Base-by-base conservation (phyloP, 2,329 filamentous ascomycete genomes). In the Elsinoe arachidis region DNA sequence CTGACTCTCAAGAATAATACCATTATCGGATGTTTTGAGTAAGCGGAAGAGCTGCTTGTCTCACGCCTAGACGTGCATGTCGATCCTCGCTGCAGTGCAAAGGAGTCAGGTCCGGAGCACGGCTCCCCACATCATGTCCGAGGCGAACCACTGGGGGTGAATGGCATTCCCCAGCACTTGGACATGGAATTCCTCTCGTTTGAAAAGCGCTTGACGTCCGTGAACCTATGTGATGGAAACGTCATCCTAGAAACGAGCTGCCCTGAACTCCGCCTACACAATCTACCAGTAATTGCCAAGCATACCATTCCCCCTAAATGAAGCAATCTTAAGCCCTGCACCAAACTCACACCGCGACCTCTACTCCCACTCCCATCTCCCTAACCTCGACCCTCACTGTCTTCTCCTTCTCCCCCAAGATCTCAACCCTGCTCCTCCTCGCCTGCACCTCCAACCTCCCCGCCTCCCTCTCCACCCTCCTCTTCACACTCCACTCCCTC, bases 361-460 rank as follows among this genome's bases (percentile, higher is more conserved):
- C 33, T 14, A n/a, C 35, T 21, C 2, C 41, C n/a, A 23, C 34
- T 7, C 26, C 34, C 10, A 53, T 17, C 34, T 37, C 49, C 11
- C 12, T 39, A 11, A 53, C 34, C 34, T 39, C 34, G 9, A 53
- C 49, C n/a, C 10, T 37, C 49, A 6, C 34, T 34, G 15, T 17
- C 49, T 51, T 51, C 12, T 51, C 46, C 46, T 53, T 53, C 34
- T 53, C 34, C 49, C 38, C 49, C 17, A 53, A 7, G 2, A 2
- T 26, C 49, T 53, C 49, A 4, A 53, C 33, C 12, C 10, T 77
- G 68, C 34, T 17, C 33, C 19, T 26, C 46, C n/a, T 51, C 4
- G 33, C 49, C 34, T 51, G 15, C 14, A 17, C 34, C 14, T 34
- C 46, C 46, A 37, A 19, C 46, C 49, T 38, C 15, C 19, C 19